Base-by-base conservation (phyloP, 805 yeast genomes). In the Candida succiphila region DNA sequence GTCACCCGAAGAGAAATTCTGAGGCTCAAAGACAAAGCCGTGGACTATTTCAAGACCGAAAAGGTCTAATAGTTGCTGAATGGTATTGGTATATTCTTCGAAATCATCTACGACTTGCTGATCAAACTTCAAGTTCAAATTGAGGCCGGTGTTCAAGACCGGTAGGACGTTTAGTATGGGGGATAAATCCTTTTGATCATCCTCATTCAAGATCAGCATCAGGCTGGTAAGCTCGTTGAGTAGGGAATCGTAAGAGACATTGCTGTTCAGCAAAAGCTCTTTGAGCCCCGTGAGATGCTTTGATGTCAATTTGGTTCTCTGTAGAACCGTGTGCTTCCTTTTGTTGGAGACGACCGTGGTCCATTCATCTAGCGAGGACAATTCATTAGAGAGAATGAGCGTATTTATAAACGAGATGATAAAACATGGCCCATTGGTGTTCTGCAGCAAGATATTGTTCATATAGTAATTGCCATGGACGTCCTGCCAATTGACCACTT, bases 381-480 rank as follows among this genome's bases (percentile, higher is more conserved):
- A 36, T 37, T 68, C 75, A 31, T 53, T 46, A 3, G 74, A 58
- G 17, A 87, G 53, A 6, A 85, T 51, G 13, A 88, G 51, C 0
- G 85, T 70, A 50, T 88, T 88, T 31, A 75, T 67, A 27, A 88
- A 57, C 0, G 95, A 88, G 12, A 88, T 67, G 25, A 88, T 54
- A 2, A 95, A 94, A 50, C 95, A 87, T 0, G 96, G 95, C 0
- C 96, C 96, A 48, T 86, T 85, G 31, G 59, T 63, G 40, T 84
- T 83, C 58, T 87, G 96, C 16, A 85, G 55, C 4, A 88, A 58
- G 23, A 87, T 72, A 27, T 74, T 74, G 37, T 78, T 66, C 41
- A 61, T 47, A 32, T 54, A 56, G 33, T 37, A 46, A 7, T 45
- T 39, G 1, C 44, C 46, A 14, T 24, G 8, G 23, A 43, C 35